Percentiles rank a stretch among this genome's conserved stretches.
Conservation (phyloP, 2,329 filamentous ascomycete species). For the Stagonosporopsis cucurbitacearum region DNA sequence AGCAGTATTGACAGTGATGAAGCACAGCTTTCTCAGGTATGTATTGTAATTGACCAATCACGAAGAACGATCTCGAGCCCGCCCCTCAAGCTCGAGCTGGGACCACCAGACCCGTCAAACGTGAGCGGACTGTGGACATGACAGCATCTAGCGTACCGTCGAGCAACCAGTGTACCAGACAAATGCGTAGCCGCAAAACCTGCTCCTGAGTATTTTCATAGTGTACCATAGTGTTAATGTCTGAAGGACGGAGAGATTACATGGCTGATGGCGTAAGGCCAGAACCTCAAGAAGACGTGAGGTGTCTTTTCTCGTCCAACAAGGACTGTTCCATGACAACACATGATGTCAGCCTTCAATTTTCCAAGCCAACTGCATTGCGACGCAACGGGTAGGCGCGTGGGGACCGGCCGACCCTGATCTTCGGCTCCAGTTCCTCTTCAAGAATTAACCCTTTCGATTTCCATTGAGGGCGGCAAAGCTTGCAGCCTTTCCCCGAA, state of each 20-base stretch:
- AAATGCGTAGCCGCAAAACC: conserved; percentile 2
- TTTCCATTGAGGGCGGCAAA: not conserved
- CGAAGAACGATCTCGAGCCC: not conserved
- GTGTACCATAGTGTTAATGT: conserved; percentile 6
- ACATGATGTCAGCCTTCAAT: conserved; percentile 15
- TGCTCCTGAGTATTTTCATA: conserved; percentile 9
- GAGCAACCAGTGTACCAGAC: conserved; percentile 5
- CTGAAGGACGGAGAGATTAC: not conserved
- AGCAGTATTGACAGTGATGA: not conserved
- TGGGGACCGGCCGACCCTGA: not conserved
- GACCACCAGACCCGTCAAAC: not conserved
- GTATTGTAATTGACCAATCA: conserved; percentile 11
- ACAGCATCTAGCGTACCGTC: conserved; percentile 12
- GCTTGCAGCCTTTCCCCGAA: not conserved
- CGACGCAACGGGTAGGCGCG: conserved; percentile 4
- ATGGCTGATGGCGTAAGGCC: conserved; percentile 1
- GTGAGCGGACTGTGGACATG: conserved; percentile 6
- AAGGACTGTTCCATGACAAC: conserved; percentile 1
- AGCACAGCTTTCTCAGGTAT: conserved; percentile 10
- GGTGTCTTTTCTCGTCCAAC: not conserved
- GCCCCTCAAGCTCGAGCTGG: no score
- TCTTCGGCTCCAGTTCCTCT: not conserved
- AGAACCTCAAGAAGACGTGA: not conserved
- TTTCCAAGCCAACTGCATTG: conserved; percentile 1
- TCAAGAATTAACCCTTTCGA: not conserved